A percentile compares a stretch with the other conserved stretches of the same genome.
Evolutionary conservation across 2,329 filamentous ascomycete genomes (phyloP).

Genomic region (Ophiosphaerella narmari): DNA sequence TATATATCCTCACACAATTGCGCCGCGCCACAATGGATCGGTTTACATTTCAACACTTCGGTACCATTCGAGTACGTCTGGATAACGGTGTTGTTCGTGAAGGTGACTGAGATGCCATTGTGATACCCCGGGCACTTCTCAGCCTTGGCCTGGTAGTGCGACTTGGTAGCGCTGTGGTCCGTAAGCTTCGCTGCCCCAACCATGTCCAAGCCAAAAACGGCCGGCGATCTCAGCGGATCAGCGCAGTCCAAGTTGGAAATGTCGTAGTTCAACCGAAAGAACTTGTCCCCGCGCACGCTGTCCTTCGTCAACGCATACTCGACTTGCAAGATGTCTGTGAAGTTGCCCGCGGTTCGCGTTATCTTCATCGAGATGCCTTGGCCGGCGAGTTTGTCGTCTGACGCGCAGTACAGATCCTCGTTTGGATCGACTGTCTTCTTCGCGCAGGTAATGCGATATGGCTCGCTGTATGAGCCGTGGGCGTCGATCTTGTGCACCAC

Average conservation of each 20-base stretch:
- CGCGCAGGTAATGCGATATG: neutral
- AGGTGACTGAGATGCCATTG: slow-evolving; percentile 13
- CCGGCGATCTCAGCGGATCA: neutral
- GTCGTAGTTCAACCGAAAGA: slow-evolving; percentile 16
- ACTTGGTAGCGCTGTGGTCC: slow-evolving; percentile 8
- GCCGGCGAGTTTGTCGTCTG: neutral
- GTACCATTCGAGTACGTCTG: neutral
- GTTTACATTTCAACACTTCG: slow-evolving; percentile 4
- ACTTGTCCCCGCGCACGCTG: slow-evolving; percentile 1
- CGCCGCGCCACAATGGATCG: slow-evolving; percentile 12
- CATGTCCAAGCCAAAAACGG: neutral
- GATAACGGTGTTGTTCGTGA: neutral
- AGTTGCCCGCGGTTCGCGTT: neutral
- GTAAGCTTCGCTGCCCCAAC: neutral
- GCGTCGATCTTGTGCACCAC: neutral
- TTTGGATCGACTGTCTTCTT: no score
- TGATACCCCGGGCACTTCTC: slow-evolving; percentile 22
- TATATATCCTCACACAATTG: slow-evolving; percentile 14
- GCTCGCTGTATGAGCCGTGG: neutral
- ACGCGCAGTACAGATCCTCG: neutral
- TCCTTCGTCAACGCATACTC: slow-evolving; percentile 10
- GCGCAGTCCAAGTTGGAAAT: slow-evolving; percentile 19
- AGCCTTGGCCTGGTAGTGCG: slow-evolving; percentile 9
- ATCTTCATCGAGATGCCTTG: neutral
- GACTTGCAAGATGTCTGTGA: slow-evolving; percentile 2